Base-by-base conservation (phyloP, 176 grass and related monocot genomes). In the Musa acuminata region DNA sequence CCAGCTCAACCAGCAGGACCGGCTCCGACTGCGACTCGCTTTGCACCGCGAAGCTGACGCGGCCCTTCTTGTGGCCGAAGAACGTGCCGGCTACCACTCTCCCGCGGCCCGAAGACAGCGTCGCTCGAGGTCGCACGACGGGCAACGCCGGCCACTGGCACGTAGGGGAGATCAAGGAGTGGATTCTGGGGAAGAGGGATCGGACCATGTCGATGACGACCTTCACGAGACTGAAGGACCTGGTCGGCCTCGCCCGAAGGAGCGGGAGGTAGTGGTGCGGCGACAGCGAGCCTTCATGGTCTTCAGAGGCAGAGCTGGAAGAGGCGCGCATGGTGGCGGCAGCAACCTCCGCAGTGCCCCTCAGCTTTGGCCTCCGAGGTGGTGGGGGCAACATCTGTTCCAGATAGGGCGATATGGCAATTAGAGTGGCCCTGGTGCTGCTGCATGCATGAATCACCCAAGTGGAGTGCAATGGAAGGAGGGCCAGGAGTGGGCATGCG, bases 21-120 rank as follows among this genome's bases (percentile, higher is more conserved):
- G 74, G 74, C 58, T 23, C 74, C 13, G 74, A 64, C 48, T 17
- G 29, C 16, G 74, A 43, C 21, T 76, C 74, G 0, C 6, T n/a
- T n/a, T 76, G 74, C 58, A 76, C 43, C 20, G 74, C 59, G 48
- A 76, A 76, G 74, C 58, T 76, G 29, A 76, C 59, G 29, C 74
- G 43, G 58, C 74, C 74, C n/a, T 22, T 63, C 74, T 35, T 63
- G 48, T 24, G 74, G 48, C 74, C 74, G 59, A 76, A 76, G 74
- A 76, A 76, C 9, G 74, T 76, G 9, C 74, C 74, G 29, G 51
- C 52, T 17, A 76, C 49, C 43, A 52, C 59, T n/a, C 49, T 64
- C 0, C n/a, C 8, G 19, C 60, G 11, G 20, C 27, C 8, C 48
- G 49, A 21, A 16, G 27, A 3, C 22, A 8, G n/a, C 5, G 20